These are phyloP conservation scores for Conoideocrella luteorostrata DNA, from an alignment of 2,329 filamentous ascomycete genomes.

Conservation along the genomic window DNA sequence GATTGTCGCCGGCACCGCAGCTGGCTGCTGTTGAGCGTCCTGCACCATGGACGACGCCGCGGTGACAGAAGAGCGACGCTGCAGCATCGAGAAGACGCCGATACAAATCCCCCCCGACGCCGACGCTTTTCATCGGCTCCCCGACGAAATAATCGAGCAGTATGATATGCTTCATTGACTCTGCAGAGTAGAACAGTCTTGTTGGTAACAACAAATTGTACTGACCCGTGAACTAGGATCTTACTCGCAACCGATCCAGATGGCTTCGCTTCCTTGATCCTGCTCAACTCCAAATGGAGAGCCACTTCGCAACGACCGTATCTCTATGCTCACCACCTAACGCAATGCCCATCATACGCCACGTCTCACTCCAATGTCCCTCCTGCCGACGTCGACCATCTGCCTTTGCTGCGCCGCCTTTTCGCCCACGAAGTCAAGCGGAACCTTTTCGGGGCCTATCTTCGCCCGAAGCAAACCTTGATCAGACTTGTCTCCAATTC, in stretches of 20 bases:
- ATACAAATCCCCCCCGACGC: constrained; percentile 20
- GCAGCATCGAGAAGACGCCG: constrained; percentile 28
- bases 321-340: constrained; percentile 57
- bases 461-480: constrained; percentile 62
- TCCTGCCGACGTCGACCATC: constrained; percentile 37
- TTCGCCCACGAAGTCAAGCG: constrained; percentile 68
- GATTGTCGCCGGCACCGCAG: background rate
- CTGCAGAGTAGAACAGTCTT: background rate
- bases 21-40: constrained; percentile 4
- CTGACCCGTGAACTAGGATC: constrained; percentile 45
- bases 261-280: constrained; percentile 59
- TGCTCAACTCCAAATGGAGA: constrained; percentile 61
- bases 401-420: constrained; percentile 55
- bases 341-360: constrained; percentile 53
- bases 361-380: constrained; percentile 40
- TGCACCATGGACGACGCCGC: constrained; percentile 27
- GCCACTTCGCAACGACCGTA: constrained; percentile 55
- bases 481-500: constrained; percentile 79
- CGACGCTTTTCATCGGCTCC: constrained; percentile 46
- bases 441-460: constrained; percentile 70
- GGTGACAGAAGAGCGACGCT: constrained; percentile 22
- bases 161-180: constrained; percentile 32
- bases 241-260: constrained; percentile 53
- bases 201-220: no score
- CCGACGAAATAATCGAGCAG: constrained; percentile 66